These are phyloP conservation scores for Ophiostoma populinum DNA, from an alignment of 2,329 filamentous ascomycete genomes.

Conservation along the genomic window DNA sequence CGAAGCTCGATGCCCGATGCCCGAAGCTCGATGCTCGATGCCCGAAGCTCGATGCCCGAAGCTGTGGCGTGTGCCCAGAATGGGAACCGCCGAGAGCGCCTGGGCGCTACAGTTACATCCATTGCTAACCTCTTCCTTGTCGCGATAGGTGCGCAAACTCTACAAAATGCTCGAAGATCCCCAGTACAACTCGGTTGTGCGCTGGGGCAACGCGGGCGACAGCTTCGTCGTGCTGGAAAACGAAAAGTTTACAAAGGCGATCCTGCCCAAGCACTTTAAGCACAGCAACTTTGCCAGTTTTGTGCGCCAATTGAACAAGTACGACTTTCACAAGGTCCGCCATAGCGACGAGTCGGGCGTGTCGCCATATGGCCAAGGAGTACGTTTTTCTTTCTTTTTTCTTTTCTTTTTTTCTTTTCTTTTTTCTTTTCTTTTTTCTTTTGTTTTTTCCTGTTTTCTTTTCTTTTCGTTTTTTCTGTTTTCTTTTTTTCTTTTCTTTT, in stretches of 20 bases:
- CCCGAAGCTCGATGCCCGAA: too few species aligned
- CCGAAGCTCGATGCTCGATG: too few species aligned
- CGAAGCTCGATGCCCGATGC: too few species aligned
- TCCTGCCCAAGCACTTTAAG: slow-evolving; percentile 96
- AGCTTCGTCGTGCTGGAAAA: slow-evolving; percentile 97
- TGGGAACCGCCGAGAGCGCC: not conserved
- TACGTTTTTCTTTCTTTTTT: slow-evolving; percentile 21
- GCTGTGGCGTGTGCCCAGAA: not conserved
- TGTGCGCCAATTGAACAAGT: slow-evolving; percentile 47
- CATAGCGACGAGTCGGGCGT: slow-evolving; percentile 75
- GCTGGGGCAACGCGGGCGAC: slow-evolving; percentile 89
- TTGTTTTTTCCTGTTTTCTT: not conserved
- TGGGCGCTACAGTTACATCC: not conserved
- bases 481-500: not conserved
- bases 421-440: not conserved
- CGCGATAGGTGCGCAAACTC: slow-evolving; percentile 76
- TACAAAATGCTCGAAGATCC: slow-evolving; percentile 99
- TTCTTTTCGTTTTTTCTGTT: not conserved
- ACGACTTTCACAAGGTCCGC: slow-evolving; percentile 86
- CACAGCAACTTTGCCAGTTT: slow-evolving; percentile 98
- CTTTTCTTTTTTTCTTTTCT: not conserved
- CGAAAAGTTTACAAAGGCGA: slow-evolving; percentile 94
- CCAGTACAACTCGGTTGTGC: slow-evolving; percentile 76
- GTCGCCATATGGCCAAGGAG: slow-evolving; percentile 66
- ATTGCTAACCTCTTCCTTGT: slow-evolving; percentile 9